phyloP scores from a whole-genome alignment of 163 green algal species.

The Scenedesmus sp. region DNA sequence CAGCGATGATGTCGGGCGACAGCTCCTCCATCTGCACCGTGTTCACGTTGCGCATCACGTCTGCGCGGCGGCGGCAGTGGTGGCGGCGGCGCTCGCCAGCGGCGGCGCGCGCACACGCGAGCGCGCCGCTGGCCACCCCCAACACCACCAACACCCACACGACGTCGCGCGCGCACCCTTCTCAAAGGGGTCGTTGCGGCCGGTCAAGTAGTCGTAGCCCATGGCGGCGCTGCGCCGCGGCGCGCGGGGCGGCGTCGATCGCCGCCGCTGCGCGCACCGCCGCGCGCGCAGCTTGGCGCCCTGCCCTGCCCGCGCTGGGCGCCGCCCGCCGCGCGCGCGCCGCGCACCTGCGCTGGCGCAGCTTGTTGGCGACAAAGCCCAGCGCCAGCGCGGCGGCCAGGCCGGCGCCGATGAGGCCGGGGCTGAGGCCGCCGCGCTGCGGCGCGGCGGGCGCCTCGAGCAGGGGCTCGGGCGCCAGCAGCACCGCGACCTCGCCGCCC shows the following conservation, averaged over 20 bases:
- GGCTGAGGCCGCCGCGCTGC: slow-evolving; percentile 1
- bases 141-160: no score
- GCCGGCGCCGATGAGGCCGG: not conserved
- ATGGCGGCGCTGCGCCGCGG: no score
- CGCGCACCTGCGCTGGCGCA: not conserved
- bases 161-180: not conserved
- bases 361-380: slow-evolving; percentile 11
- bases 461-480: slow-evolving; percentile 16
- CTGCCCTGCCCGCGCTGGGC: no score
- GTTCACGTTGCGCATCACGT: slow-evolving; percentile 55
- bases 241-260: no score
- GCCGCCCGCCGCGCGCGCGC: no score
- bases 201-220: slow-evolving; percentile 19
- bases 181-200: slow-evolving; percentile 36
- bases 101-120: not conserved
- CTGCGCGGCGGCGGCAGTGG: slow-evolving; percentile 32
- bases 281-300: not conserved
- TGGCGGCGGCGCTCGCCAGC: not conserved
- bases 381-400: not conserved
- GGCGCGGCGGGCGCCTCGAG: not conserved
- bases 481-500: slow-evolving; percentile 12
- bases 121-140: no score
- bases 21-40: slow-evolving; percentile 54
- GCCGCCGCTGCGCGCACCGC: not conserved
- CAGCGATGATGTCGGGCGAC: slow-evolving; percentile 50